Evolutionary conservation across 192 early-diverging fungal species (phyloP), one percentile per base, ranked within the genome.

Genomic region (Coemansia sp.): DNA sequence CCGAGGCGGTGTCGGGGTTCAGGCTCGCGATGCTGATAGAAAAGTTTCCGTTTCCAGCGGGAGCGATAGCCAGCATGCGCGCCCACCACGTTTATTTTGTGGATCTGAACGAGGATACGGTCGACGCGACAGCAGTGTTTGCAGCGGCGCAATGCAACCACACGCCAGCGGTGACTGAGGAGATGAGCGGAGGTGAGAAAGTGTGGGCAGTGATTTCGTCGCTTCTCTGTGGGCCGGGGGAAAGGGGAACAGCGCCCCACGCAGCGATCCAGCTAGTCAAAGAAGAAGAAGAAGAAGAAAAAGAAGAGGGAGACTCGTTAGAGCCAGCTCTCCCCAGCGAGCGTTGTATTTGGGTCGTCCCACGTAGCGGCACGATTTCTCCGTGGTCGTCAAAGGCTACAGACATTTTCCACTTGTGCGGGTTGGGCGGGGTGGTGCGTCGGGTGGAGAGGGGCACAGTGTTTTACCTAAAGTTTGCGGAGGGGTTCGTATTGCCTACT

Each of bases 301-400:
- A n/a, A n/a, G n/a, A n/a, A n/a, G n/a, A n/a, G n/a, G n/a, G n/a
- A n/a, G n/a, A n/a, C n/a, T n/a, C n/a, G n/a, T n/a, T n/a, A n/a
- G n/a, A n/a, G n/a, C n/a, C n/a, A n/a, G 53, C 19, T 27, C 65
- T 68, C 9, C 32, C 8, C 3, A 58, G 36, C n/a, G 72, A 64
- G 56, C 58, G 65, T 33, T 32, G 35, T 40, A 54, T 94, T 33
- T 71, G 88, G 68, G 91, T 98, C 32, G 70, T 97, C 50, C 98
- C 98, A 1, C 86, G 96, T 12, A 82, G 83, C 58, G 98, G 98
- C 24, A 99, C 96, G 21, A 99, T 99, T 63, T 95, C 94, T 8
- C 98, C 98, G 15, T 99, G 98, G 98, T 96, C 95, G 17, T 95
- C 93, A 53, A 99, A 99, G 85, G 98, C 98, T 2, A 98, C 96